Evolutionary conservation across 1,284 basidiomycete genomes (phyloP), one percentile per base, ranked within the genome.

Genomic region (Cryptococcus floricola): DNA sequence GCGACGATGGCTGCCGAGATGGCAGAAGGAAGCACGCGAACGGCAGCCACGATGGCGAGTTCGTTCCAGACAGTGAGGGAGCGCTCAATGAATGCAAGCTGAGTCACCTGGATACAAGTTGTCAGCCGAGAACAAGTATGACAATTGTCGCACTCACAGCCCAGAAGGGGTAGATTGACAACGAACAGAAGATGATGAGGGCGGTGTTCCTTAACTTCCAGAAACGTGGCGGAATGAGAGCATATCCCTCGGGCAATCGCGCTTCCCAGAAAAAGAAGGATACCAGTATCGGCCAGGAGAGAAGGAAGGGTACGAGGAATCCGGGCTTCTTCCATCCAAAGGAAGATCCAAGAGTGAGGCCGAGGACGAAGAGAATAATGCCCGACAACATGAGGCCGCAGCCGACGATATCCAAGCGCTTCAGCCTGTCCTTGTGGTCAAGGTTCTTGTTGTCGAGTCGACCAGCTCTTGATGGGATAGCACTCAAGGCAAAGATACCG

Each of bases 301-400:
- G 63, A 12, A 77, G 59, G 64, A 77, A 71, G 7, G 74, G 74
- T 1, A 68, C 72, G 57, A 76, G 66, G 68, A 76, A 76, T 5
- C 57, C 51, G 3, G 72, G 59, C n/a, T 53, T 75, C 50, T 62
- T 65, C 60, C 62, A 76, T 3, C 70, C 74, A 58, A 70, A 64
- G 1, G 65, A 62, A 1, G 72, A 70, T 41, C 72, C 73, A 19
- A 72, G 63, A 8, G 74, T 76, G 10, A 76, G 65, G 43, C 69
- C 69, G 48, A 75, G 71, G 54, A 71, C 73, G 53, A 76, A 62
- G 10, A 74, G 65, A 48, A 73, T 61, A 51, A 73, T 66, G 5
- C 63, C 57, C n/a, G 61, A 23, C 28, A 73, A 63, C 63, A 73
- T 73, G 47, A 48, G 41, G 48, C 60, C 53, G 7, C 57, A 64